Evolutionary conservation across 331 rosid genomes (phyloP), one percentile per base, ranked within the genome.

Genomic region (Prunus yedoensis): DNA sequence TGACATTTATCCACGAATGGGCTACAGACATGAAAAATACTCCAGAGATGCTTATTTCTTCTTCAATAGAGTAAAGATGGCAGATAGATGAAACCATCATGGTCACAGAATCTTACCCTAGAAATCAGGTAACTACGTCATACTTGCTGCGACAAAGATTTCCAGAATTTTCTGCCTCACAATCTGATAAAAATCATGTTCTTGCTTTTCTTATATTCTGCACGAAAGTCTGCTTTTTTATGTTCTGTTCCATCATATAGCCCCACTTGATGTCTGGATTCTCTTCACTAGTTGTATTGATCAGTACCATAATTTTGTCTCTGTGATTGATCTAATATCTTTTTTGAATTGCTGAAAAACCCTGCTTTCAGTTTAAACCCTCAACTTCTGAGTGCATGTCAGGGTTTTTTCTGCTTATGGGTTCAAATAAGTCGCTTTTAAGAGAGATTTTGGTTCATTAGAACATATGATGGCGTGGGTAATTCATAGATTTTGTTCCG

Each of bases 261-360:
- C 51, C 62, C 82, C 84, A 84, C 76, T 80, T 78, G 71, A 77
- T 50, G 66, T 50, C 62, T 73, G 65, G 74, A 75, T 83, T 80
- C 82, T 74, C 64, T n/a, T 18, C 41, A 20, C 70, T 77, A 71
- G 62, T 52, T 61, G 62, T 57, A 66, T 35, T 35, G 65, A 20
- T 85, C 70, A 51, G 68, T 50, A 8, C 77, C 66, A n/a, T 77
- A 74, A 38, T 58, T 46, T 57, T 35, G 2, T 70, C 83, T 8
- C 77, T 72, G 27, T 86, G 59, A 76, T 79, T n/a, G 70, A 35
- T 58, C 77, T 78, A 54, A 12, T 71, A 30, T 74, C 50, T 77
- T 78, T 27, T 72, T 67, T 41, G 52, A 10, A 65, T 77, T 77
- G 54, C 65, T 54, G 70, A 69, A 75, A 32, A 67, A 77, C 59